phyloP scores from a whole-genome alignment of 2,329 filamentous ascomycete genomes.

The Fusarium coicis region DNA sequence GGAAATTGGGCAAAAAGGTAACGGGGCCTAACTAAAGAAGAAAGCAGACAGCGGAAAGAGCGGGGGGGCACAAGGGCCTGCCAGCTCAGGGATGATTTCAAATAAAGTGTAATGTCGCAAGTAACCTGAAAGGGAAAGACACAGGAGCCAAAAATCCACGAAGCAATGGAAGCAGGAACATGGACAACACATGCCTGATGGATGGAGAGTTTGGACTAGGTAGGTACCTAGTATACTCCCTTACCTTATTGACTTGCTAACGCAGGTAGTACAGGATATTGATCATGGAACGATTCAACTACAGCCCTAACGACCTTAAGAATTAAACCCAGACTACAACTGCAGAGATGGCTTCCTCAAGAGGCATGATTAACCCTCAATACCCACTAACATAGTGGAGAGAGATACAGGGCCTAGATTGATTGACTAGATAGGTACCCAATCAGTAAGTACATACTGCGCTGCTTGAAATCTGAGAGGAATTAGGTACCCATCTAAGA shows the following conservation, averaged over 20 bases:
- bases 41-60: constrained; percentile 7
- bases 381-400: background rate
- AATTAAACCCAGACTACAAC: constrained; percentile 4
- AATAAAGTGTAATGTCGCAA: constrained; percentile 8
- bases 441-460: background rate
- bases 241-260: background rate
- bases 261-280: background rate
- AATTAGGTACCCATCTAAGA: background rate
- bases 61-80: constrained; percentile 15
- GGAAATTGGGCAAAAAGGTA: constrained; percentile 20
- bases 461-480: background rate
- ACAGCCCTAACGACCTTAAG: constrained; percentile 9
- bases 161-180: constrained; percentile 4
- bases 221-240: background rate
- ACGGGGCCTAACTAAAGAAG: background rate
- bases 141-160: background rate
- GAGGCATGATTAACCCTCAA: constrained; percentile 13
- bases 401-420: background rate
- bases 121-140: background rate
- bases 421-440: background rate
- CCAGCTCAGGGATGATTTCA: constrained; percentile 16
- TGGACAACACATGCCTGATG: background rate
- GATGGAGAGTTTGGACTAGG: background rate
- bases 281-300: background rate
- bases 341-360: background rate